These are phyloP conservation scores for Aspergillus awamori DNA, from an alignment of 2,329 filamentous ascomycete species.

Conservation along the genomic window DNA sequence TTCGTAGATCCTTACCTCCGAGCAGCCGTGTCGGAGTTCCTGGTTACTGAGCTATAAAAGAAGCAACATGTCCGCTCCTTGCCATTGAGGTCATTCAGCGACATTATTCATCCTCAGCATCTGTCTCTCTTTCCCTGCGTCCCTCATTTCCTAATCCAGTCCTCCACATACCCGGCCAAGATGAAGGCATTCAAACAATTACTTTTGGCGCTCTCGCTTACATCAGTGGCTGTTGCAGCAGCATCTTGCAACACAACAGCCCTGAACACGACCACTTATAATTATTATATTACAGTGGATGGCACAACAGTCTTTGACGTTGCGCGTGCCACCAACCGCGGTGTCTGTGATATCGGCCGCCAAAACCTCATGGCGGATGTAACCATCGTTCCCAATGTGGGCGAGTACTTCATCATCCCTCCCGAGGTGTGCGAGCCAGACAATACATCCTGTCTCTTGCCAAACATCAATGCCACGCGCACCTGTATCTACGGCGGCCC, in stretches of 20 bases:
- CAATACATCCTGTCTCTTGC: constrained; percentile 18
- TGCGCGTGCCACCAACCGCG: constrained; percentile 13
- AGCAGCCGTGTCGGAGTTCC: neutral
- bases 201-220: neutral
- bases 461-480: constrained; percentile 7
- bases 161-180: neutral
- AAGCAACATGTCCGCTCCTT: neutral
- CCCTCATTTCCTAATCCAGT: neutral
- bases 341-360: constrained; percentile 18
- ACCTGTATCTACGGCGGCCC: constrained; percentile 23
- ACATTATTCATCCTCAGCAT: neutral
- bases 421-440: constrained; percentile 19
- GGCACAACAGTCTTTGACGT: constrained; percentile 14
- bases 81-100: neutral
- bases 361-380: constrained; percentile 23
- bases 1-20: neutral
- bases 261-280: constrained; percentile 10
- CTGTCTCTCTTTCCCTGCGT: neutral
- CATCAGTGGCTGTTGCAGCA: neutral
- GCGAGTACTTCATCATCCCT: constrained; percentile 19
- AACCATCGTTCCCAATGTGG: constrained; percentile 18
- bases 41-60: neutral
- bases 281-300: constrained; percentile 2
- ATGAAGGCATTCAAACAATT: neutral
- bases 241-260: constrained; percentile 11